Evolutionary conservation across 805 yeast genomes (phyloP).

Genomic region (Kregervanrija fluxuum): DNA sequence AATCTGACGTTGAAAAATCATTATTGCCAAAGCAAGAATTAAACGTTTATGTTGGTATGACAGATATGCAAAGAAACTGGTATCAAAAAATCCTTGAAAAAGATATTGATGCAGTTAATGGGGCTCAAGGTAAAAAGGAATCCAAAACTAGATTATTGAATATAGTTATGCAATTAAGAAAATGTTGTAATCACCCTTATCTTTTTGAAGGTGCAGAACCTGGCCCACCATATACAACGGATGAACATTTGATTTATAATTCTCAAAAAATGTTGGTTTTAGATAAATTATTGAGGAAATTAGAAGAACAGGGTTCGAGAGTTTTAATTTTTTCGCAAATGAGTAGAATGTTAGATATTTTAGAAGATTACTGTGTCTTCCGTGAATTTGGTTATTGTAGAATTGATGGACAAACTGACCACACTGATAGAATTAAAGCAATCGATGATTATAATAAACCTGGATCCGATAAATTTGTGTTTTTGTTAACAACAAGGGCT

Average conservation of each 20-base stretch:
- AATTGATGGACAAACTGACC: slow-evolving; percentile 80
- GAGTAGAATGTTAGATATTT: slow-evolving; percentile 74
- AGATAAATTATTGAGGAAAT: slow-evolving; percentile 57
- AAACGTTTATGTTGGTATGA: slow-evolving; percentile 67
- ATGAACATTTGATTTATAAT: slow-evolving; percentile 71
- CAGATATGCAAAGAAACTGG: slow-evolving; percentile 75
- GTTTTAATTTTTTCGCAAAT: slow-evolving; percentile 77
- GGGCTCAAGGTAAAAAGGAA: slow-evolving; percentile 69
- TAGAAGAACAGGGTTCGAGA: slow-evolving; percentile 64
- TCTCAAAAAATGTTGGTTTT: slow-evolving; percentile 65
- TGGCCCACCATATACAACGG: slow-evolving; percentile 83
- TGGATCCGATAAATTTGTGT: slow-evolving; percentile 63
- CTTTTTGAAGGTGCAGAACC: slow-evolving; percentile 85
- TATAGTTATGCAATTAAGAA: slow-evolving; percentile 79
- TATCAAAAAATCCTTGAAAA: slow-evolving; percentile 70
- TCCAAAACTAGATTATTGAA: slow-evolving; percentile 68
- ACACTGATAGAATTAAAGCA: slow-evolving; percentile 64
- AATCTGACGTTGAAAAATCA: slow-evolving; percentile 75
- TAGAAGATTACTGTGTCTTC: slow-evolving; percentile 73
- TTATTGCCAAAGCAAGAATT: slow-evolving; percentile 68
- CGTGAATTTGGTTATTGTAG: slow-evolving; percentile 67
- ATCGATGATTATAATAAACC: slow-evolving; percentile 79
- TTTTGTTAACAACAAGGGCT: slow-evolving; percentile 75
- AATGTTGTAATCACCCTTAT: slow-evolving; percentile 83
- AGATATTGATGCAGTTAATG: slow-evolving; percentile 80